Percentiles rank a stretch among this genome's conserved stretches.
These are phyloP conservation scores for Penicillium cinerascens DNA, from an alignment of 495 filamentous ascomycete species.

Conservation along the genomic window DNA sequence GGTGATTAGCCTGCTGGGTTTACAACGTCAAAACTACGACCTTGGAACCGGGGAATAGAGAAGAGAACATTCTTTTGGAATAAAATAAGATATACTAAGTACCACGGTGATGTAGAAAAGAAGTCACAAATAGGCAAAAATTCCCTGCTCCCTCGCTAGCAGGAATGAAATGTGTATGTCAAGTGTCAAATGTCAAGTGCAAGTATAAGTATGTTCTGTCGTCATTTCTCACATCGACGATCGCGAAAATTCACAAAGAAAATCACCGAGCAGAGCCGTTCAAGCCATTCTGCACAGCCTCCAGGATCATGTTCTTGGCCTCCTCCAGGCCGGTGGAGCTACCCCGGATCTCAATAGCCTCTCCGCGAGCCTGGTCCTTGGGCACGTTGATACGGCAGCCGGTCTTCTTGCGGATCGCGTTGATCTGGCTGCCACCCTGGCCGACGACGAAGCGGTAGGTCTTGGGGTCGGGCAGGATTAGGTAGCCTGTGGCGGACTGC, in stretches of 20 bases:
- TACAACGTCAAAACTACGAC: not conserved
- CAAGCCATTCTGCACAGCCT: slow-evolving; percentile 58
- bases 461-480: slow-evolving; percentile 83
- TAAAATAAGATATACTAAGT: slow-evolving; percentile 14
- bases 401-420: slow-evolving; percentile 85
- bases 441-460: slow-evolving; percentile 91
- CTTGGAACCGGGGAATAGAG: not conserved
- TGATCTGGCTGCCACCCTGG: slow-evolving; percentile 84
- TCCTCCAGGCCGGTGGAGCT: slow-evolving; percentile 75
- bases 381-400: slow-evolving; percentile 91
- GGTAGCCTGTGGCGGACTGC: slow-evolving; percentile 73
- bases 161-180: slow-evolving; percentile 5
- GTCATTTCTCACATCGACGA: not conserved
- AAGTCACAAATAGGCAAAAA: slow-evolving; percentile 17
- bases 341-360: slow-evolving; percentile 87
- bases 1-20: not conserved
- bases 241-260: slow-evolving; percentile 4
- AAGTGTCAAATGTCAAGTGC: slow-evolving; percentile 7
- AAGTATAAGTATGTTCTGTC: slow-evolving; percentile 16
- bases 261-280: slow-evolving; percentile 25
- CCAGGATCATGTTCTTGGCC: slow-evolving; percentile 83
- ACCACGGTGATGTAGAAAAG: slow-evolving; percentile 5
- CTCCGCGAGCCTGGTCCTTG: slow-evolving; percentile 67
- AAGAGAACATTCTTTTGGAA: slow-evolving; percentile 20
- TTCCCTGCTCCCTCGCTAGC: slow-evolving; percentile 6